A percentile compares a stretch with the other conserved stretches of the same genome.
These are phyloP conservation scores for Lecanicillium sp. DNA, from an alignment of 2,329 filamentous ascomycete genomes.

Conservation along the genomic window DNA sequence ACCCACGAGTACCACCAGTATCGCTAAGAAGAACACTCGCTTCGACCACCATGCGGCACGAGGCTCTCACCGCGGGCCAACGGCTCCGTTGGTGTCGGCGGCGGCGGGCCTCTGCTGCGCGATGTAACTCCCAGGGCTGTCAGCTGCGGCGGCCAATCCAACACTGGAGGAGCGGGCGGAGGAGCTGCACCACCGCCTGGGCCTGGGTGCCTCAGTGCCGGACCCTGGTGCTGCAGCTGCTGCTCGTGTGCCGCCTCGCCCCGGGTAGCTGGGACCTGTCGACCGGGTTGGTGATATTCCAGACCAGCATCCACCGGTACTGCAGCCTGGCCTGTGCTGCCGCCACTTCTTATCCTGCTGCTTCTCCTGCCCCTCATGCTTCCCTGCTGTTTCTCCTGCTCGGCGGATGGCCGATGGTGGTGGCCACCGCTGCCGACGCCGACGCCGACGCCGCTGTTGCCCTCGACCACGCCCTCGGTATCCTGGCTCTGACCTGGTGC, in stretches of 20 bases:
- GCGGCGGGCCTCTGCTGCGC: not conserved
- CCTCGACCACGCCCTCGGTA: conserved; percentile 9
- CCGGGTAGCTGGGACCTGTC: conserved; percentile 1
- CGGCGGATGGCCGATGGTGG: not conserved
- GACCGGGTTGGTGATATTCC: not conserved
- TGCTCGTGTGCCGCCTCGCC: not conserved
- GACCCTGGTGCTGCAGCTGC: not conserved
- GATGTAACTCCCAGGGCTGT: conserved; percentile 11
- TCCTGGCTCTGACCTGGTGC: not conserved
- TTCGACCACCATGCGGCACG: too few relatives aligned
- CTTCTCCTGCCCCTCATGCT: not conserved
- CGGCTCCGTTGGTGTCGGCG: not conserved
- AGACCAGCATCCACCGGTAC: not conserved
- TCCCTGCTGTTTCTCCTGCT: not conserved
- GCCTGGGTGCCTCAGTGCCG: not conserved
- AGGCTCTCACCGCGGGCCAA: not conserved
- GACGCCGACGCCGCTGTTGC: not conserved
- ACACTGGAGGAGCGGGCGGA: conserved; percentile 1
- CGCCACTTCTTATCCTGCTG: not conserved
- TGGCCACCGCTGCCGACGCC: not conserved
- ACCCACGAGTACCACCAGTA: too few relatives aligned
- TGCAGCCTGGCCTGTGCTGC: too few relatives aligned
- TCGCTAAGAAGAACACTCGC: too few relatives aligned
- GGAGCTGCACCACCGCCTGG: not conserved
- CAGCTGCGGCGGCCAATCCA: conserved; percentile 3